Evolutionary conservation across 495 filamentous ascomycete genomes (phyloP).

Genomic region (Xylaria acuta): DNA sequence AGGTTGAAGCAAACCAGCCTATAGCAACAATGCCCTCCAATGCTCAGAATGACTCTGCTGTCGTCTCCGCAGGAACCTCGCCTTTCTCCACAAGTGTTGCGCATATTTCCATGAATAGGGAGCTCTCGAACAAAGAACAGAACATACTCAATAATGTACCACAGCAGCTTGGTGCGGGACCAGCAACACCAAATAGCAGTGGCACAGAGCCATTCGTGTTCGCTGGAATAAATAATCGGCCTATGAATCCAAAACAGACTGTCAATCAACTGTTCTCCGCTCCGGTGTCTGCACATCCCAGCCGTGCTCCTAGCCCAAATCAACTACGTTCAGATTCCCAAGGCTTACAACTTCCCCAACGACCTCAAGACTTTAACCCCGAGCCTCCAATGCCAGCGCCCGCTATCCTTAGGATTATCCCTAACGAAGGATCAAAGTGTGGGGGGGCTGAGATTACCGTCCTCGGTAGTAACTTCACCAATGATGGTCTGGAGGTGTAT

Average conservation of each 20-base stretch:
- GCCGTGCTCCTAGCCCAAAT: conserved; percentile 57
- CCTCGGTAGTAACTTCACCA: conserved; percentile 77
- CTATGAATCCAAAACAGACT: conserved; percentile 62
- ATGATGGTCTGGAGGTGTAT: conserved; percentile 77
- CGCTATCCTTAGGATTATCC: conserved; percentile 78
- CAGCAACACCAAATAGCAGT: conserved; percentile 68
- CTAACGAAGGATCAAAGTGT: conserved; percentile 76
- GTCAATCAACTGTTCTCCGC: conserved; percentile 67
- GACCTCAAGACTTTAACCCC: conserved; percentile 51
- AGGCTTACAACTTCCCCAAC: conserved; percentile 47
- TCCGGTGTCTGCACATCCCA: conserved; percentile 67
- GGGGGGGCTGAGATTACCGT: conserved; percentile 88
- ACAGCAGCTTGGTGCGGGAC: conserved; percentile 61
- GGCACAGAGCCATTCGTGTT: conserved; percentile 53
- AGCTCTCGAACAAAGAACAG: conserved; percentile 38
- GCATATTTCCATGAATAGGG: conserved; percentile 51
- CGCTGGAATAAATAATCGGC: conserved; percentile 54
- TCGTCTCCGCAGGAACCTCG: conserved; percentile 47
- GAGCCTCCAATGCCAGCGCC: conserved; percentile 51
- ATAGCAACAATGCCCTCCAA: conserved; percentile 40
- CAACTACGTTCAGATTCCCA: conserved; percentile 53
- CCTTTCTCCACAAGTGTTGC: conserved; percentile 47
- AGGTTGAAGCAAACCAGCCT: conserved; percentile 63
- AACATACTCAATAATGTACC: conserved; percentile 35
- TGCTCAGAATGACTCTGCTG: conserved; percentile 41